Conservation (phyloP, 345 rosid species). For the Eucalyptus tenuipes region DNA sequence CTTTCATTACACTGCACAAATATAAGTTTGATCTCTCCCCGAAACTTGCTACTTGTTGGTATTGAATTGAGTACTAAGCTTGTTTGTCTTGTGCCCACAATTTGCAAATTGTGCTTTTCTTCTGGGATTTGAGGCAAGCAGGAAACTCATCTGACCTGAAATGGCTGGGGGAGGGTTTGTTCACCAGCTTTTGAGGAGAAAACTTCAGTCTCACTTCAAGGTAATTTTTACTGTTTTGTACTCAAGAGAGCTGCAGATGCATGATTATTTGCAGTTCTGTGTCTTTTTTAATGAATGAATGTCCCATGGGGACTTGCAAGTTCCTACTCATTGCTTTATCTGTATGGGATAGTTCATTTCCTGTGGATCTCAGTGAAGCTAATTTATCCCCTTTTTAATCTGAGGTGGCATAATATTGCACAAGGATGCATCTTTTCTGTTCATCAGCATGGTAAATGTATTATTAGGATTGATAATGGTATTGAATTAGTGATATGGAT, state of each 20-base stretch:
- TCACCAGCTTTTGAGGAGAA: constrained; percentile 70
- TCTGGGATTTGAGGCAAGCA: not conserved
- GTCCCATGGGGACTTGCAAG: not conserved
- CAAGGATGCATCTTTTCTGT: not conserved
- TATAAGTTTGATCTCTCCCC: not conserved
- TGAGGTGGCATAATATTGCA: not conserved
- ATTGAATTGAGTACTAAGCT: not conserved
- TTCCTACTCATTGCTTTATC: not conserved
- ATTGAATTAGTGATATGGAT: not conserved
- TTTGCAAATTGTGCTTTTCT: not conserved
- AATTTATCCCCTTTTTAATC: not conserved
- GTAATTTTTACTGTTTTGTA: constrained; percentile 11
- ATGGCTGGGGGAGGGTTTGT: constrained; percentile 72
- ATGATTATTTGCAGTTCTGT: not conserved
- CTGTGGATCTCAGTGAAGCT: not conserved
- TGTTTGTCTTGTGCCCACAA: not conserved
- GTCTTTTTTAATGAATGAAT: not conserved
- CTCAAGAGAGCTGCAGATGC: not conserved
- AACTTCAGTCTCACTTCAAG: constrained; percentile 42
- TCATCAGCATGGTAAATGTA: not conserved
- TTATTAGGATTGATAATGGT: not conserved
- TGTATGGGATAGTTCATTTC: not conserved
- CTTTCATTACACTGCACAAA: not conserved
- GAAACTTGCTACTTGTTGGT: not conserved
- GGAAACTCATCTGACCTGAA: not conserved